Evolutionary conservation across 768 basidiomycete species (phyloP).

Genomic region (Trametes punicea): DNA sequence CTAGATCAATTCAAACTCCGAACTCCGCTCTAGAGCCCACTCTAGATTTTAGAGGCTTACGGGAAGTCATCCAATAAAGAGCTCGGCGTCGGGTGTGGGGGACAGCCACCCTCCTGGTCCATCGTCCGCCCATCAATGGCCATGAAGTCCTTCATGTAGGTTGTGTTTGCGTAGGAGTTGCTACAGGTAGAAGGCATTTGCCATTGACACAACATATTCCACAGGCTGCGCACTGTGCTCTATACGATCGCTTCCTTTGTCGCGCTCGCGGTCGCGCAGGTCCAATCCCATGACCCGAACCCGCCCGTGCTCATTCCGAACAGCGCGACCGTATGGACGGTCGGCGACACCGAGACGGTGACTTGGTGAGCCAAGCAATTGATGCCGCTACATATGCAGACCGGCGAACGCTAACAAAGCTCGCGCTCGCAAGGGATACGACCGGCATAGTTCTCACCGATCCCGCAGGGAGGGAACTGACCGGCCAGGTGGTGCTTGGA

Average conservation of each 20-base stretch:
- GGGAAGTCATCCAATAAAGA: no score
- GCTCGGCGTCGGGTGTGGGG: no score
- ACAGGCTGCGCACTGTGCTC: neutral
- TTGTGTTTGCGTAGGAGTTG: neutral
- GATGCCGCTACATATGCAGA: no score
- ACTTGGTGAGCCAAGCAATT: neutral
- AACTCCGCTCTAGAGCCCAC: no score
- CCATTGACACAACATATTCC: neutral
- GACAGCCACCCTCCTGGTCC: no score
- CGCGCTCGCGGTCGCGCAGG: neutral
- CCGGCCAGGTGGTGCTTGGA: neutral
- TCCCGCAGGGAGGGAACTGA: neutral
- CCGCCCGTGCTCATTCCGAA: neutral
- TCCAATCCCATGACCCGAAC: neutral
- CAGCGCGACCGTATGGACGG: neutral
- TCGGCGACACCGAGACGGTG: neutral
- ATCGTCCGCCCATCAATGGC: no score
- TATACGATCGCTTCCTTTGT: neutral
- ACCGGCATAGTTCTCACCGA: neutral
- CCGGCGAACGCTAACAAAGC: no score
- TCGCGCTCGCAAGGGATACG: neutral
- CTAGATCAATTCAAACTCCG: no score
- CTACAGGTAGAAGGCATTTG: neutral
- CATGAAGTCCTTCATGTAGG: no score
- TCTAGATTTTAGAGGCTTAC: no score